Evolutionary conservation across 2,329 filamentous ascomycete species (phyloP).

Genomic region (Thermochaetoides dissita): DNA sequence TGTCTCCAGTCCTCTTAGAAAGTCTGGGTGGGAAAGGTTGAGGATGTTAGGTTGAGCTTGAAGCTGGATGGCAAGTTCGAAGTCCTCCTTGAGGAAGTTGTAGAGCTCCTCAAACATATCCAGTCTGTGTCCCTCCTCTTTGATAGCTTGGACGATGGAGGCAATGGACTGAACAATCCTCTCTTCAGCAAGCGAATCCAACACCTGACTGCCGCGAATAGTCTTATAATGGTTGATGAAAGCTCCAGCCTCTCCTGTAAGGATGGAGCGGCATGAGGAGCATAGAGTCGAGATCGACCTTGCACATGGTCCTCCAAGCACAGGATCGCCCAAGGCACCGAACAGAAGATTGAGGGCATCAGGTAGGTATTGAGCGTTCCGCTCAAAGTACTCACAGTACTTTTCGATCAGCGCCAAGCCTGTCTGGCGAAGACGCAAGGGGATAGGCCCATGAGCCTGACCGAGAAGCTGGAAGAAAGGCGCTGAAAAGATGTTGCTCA

Average conservation of each 20-base stretch:
- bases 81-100: conserved; percentile 47
- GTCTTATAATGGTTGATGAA: conserved; percentile 60
- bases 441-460: conserved; percentile 37
- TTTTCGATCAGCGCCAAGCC: conserved; percentile 57
- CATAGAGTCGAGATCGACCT: conserved; percentile 63
- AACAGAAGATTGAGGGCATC: conserved; percentile 63
- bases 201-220: conserved; percentile 43
- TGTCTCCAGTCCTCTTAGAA: conserved; percentile 13
- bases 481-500: conserved; percentile 48
- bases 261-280: conserved; percentile 55
- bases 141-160: conserved; percentile 59
- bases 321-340: conserved; percentile 46
- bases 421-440: conserved; percentile 50
- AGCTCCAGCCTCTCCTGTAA: conserved; percentile 52
- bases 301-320: conserved; percentile 53
- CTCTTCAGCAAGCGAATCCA: conserved; percentile 59
- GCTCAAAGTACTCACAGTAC: conserved; percentile 65
- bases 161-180: conserved; percentile 61
- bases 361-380: conserved; percentile 52
- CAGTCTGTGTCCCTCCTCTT: conserved; percentile 40
- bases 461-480: conserved; percentile 41
- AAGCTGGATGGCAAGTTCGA: conserved; percentile 29
- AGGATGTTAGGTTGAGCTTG: conserved; percentile 18
- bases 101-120: conserved; percentile 44
- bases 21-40: conserved; percentile 13